phyloP scores from a whole-genome alignment of 208 protist genomes.

The Acanthamoeba triangularis region DNA sequence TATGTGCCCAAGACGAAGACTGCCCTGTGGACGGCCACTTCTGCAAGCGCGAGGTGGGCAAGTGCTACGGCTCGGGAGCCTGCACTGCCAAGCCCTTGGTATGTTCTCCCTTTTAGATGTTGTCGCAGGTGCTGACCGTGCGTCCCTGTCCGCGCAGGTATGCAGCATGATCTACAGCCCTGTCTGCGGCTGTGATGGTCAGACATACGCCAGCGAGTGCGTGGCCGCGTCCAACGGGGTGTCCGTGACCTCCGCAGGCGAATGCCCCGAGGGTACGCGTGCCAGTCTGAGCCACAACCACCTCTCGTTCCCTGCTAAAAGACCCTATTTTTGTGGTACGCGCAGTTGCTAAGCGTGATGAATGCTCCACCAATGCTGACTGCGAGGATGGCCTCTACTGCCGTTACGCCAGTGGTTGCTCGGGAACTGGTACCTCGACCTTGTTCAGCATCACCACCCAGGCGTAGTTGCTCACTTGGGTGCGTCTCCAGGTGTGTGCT shows the following conservation, averaged over 20 bases:
- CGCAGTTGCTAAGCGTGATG: not conserved
- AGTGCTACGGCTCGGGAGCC: too few species aligned
- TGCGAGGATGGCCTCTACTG: not conserved
- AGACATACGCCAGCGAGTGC: not conserved
- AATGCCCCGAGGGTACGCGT: not conserved
- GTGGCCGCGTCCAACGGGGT: not conserved
- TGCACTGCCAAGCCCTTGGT: too few species aligned
- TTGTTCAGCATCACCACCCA: not conserved
- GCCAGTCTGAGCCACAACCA: not conserved
- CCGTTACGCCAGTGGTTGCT: not conserved
- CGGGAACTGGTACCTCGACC: not conserved
- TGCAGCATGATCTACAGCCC: not conserved
- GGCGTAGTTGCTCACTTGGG: not conserved
- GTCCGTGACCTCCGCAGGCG: not conserved
- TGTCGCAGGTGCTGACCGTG: too few species aligned
- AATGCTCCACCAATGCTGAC: not conserved
- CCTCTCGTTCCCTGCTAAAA: not conserved
- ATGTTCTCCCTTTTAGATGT: too few species aligned
- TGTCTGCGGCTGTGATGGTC: not conserved
- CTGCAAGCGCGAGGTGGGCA: too few species aligned
- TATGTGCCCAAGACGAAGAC: too few species aligned
- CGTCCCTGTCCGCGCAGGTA: not conserved
- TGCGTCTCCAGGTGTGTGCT: not conserved
- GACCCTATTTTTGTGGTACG: not conserved
- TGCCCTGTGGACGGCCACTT: too few species aligned